phyloP scores from a whole-genome alignment of 768 basidiomycete genomes.

The Neoboletus magnificus region DNA sequence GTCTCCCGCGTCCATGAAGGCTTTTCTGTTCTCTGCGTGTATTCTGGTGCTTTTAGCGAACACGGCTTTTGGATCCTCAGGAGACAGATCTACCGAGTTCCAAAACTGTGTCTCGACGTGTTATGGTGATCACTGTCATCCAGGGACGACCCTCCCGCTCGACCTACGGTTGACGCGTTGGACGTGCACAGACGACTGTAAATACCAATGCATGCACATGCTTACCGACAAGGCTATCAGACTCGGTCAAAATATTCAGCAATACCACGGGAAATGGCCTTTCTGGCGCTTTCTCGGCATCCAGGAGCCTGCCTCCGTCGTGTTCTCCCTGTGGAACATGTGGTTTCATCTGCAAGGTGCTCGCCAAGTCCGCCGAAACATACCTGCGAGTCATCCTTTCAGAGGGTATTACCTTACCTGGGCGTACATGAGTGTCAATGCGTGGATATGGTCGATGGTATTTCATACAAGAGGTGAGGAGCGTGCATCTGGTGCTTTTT shows the following conservation, averaged over 20 bases:
- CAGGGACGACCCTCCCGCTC: slow-evolving; percentile 43
- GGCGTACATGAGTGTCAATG: slow-evolving; percentile 73
- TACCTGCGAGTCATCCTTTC: slow-evolving; percentile 66
- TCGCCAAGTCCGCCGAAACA: slow-evolving; percentile 39
- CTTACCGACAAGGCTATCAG: slow-evolving; percentile 58
- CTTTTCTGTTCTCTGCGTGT: slow-evolving; percentile 6
- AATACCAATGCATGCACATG: slow-evolving; percentile 83
- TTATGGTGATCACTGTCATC: slow-evolving; percentile 27
- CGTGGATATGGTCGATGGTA: slow-evolving; percentile 89
- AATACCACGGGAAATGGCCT: slow-evolving; percentile 97
- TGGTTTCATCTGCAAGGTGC: slow-evolving; percentile 68
- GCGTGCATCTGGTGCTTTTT: not conserved
- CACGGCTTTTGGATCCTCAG: slow-evolving; percentile 24
- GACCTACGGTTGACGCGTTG: slow-evolving; percentile 70
- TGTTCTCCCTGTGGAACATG: slow-evolving; percentile 86
- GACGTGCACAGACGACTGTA: slow-evolving; percentile 86
- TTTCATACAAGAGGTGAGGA: slow-evolving; percentile 89
- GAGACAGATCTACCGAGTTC: slow-evolving; percentile 35
- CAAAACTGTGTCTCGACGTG: slow-evolving; percentile 38
- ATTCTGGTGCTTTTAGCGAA: slow-evolving; percentile 13
- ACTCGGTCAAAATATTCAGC: slow-evolving; percentile 49
- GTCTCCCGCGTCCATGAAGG: slow-evolving; percentile 14
- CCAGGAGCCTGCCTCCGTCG: slow-evolving; percentile 92
- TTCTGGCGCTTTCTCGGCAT: slow-evolving; percentile 86
- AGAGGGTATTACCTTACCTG: slow-evolving; percentile 61